These are phyloP conservation scores for Houttuynia cordata DNA, from an alignment of 164 flowering plant species.

Conservation along the genomic window DNA sequence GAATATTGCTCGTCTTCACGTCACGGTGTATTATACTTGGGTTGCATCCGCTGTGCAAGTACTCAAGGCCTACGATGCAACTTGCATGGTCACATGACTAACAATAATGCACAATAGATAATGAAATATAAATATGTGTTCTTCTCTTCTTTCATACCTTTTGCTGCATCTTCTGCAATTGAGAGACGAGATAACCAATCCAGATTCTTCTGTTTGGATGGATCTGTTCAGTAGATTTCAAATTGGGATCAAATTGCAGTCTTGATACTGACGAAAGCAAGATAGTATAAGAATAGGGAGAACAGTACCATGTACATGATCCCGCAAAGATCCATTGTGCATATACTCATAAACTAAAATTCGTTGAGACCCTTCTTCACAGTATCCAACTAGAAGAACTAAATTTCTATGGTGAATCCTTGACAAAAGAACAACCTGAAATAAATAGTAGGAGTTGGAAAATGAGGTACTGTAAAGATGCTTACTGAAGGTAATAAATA, in stretches of 20 bases:
- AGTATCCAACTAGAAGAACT: slow-evolving; percentile 86
- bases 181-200: slow-evolving; percentile 80
- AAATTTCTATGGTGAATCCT: slow-evolving; percentile 92
- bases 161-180: slow-evolving; percentile 91
- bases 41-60: slow-evolving; percentile 92
- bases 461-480: background rate
- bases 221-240: slow-evolving; percentile 33
- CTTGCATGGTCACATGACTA: background rate
- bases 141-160: slow-evolving; percentile 36
- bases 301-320: slow-evolving; percentile 62
- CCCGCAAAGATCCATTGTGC: slow-evolving; percentile 90
- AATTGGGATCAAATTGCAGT: no score
- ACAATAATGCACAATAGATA: background rate
- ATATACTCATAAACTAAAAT: slow-evolving; percentile 89
- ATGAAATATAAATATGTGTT: background rate
- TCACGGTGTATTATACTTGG: slow-evolving; percentile 95
- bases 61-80: slow-evolving; percentile 62
- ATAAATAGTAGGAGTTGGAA: background rate
- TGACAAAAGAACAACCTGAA: slow-evolving; percentile 87
- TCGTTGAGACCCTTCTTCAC: slow-evolving; percentile 66
- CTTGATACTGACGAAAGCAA: background rate
- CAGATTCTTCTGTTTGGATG: slow-evolving; percentile 39
- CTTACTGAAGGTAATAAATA: no score
- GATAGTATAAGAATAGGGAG: background rate
- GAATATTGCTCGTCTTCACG: slow-evolving; percentile 92